Base-by-base conservation (phyloP, 1,284 basidiomycete genomes). In the Termitomyces sp. region DNA sequence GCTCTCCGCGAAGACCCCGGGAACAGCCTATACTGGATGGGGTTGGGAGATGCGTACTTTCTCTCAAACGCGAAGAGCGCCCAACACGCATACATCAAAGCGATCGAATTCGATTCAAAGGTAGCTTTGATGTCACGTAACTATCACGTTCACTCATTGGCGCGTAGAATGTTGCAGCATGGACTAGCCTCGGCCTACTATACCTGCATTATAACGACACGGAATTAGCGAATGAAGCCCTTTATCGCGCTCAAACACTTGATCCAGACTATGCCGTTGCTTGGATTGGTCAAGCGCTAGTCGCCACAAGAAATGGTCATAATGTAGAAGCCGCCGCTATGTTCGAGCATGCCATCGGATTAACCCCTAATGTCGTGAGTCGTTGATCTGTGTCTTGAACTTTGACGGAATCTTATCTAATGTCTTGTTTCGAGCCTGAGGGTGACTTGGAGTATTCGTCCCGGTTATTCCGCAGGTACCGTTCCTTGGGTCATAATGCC, bases 251-350 rank as follows among this genome's bases (percentile, higher is more conserved):
- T 13, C 96, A 98, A 68, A 88, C 88, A 10, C 77, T 95, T 19
- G 94, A 98, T 72, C 93, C 97, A 2, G 96, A 98, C 64, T 90
- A 87, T 70, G 81, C 89, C 0, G 68, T 86, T 28, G 87, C 94
- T n/a, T 99, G 97, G 97, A 80, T 97, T 13, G 97, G 95, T 0
- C 94, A 96, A 67, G 94, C 88, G 5, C 71, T 97, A 40, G 77
- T 98, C 19, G 93, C 94, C 15, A 79, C 79, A 13, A 69, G 73
- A 41, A 85, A 88, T 55, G 84, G 82, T 0, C 83, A 90, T 58
- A 66, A 79, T 7, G 67, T 70, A 13, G 86, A 92, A 54, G 86
- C 91, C 0, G 74, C 77, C 17, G 78, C 85, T 7, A 71, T 98
- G 47, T 84, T 95, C 47, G 88, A 90, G 57, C 94, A 99, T 70